Evolutionary conservation across 139 green algal genomes (phyloP).

Genomic region (Astrephomene gubernaculifera): DNA sequence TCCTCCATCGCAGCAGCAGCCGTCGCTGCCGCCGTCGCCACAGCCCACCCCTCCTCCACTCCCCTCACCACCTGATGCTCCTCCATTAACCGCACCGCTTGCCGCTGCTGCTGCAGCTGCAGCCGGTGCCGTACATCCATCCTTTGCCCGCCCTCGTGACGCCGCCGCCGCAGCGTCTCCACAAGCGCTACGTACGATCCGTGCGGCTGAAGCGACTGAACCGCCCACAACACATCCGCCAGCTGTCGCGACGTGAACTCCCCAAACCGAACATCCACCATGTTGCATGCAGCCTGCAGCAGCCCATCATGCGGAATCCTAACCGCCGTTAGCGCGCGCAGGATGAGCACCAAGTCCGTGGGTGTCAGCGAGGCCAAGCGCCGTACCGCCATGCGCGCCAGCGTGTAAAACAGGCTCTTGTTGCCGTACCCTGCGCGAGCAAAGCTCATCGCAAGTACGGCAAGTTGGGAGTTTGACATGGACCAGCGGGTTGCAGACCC

Average conservation of each 20-base stretch:
- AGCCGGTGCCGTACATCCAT: neutral
- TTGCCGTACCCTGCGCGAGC: slow-evolving; percentile 26
- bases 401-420: slow-evolving; percentile 29
- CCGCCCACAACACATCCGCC: slow-evolving; percentile 30
- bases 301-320: slow-evolving; percentile 6
- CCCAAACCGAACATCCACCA: neutral
- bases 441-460: slow-evolving; percentile 17
- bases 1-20: neutral
- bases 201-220: slow-evolving; percentile 14
- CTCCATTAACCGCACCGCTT: no score
- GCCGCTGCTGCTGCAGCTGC: neutral
- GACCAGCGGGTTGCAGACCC: neutral
- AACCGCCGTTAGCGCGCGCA: neutral
- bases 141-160: neutral
- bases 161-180: neutral
- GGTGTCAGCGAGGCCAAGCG: slow-evolving; percentile 13
- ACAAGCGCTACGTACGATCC: neutral
- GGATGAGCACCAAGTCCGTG: slow-evolving; percentile 1
- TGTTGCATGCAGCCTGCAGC: neutral
- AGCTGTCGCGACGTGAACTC: slow-evolving; percentile 17
- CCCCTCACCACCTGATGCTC: no score
- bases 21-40: neutral
- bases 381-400: slow-evolving; percentile 17
- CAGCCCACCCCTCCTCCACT: neutral
- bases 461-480: slow-evolving; percentile 27